Base-by-base conservation (phyloP, 345 rosid genomes). In the Corchorus olitorius region DNA sequence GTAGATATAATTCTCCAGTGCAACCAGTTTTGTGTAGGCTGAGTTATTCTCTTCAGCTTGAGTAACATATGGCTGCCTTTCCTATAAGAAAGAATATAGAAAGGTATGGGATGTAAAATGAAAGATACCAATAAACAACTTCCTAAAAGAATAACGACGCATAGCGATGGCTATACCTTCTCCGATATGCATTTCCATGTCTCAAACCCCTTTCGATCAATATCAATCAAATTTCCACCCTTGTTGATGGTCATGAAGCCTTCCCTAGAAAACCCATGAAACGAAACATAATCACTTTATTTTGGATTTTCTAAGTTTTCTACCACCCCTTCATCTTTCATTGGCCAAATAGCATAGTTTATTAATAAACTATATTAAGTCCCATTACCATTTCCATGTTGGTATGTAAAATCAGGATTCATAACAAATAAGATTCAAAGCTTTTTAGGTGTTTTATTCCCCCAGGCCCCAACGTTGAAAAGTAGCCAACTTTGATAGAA, bases 141-240 rank as follows among this genome's bases (percentile, higher is more conserved):
- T 20, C 16, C 64, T 58, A 16, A 2, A 69, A 27, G 10, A 22
- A 12, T 4, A 50, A 50, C 1, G 0, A 10, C 33, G 6, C 4
- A 7, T 35, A 1, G 0, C n/a, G 15, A 59, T 22, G 53, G 41
- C 22, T 67, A 7, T 65, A 94, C 98, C 97, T 87, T 78, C 13
- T 59, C 9, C 6, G 90, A 77, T 97, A 92, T 89, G 55, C 72
- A 85, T 86, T 87, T 90, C 97, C 98, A 94, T 27, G 55, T 75
- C 53, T 83, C 82, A 55, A 92, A 91, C 72, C 91, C 94, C 77
- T 78, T 75, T 67, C 83, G 65, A 46, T 89, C 90, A 53, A 84
- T 78, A 35, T 87, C 89, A 78, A 87, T 67, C 69, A 46, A 61
- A 63, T 63, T 70, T 19, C 63, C 78, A 60, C 8, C 41, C 62